phyloP scores from a whole-genome alignment of 1,139 yeast genomes.

The Yamadazyma siamensis region DNA sequence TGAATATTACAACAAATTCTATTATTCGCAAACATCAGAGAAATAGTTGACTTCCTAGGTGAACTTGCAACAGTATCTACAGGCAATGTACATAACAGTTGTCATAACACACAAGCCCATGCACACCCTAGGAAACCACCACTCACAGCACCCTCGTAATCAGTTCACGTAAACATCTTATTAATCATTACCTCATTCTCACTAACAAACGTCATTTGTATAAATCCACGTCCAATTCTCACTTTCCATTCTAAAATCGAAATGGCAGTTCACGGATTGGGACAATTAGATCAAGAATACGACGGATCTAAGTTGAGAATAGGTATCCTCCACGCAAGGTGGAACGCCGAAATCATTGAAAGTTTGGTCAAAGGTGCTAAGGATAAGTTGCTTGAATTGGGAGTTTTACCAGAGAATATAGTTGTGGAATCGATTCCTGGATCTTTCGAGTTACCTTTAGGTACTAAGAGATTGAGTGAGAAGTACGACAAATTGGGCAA shows the following conservation, averaged over 20 bases:
- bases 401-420: conserved; percentile 76
- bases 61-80: no score
- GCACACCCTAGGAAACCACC: no score
- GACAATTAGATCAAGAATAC: conserved; percentile 65
- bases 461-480: conserved; percentile 53
- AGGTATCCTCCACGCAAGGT: conserved; percentile 92
- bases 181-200: not conserved
- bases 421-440: conserved; percentile 88
- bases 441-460: conserved; percentile 87
- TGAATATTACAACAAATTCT: no score
- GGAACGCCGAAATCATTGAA: conserved; percentile 79
- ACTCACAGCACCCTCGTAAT: no score
- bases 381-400: conserved; percentile 53
- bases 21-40: no score
- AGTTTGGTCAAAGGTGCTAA: conserved; percentile 80
- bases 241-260: no score
- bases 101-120: no score
- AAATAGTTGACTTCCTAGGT: no score
- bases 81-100: no score
- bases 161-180: no score
- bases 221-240: no score
- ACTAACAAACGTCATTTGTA: not conserved
- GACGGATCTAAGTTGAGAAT: conserved; percentile 69
- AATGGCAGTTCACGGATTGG: conserved; percentile 83
- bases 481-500: conserved; percentile 42